Base-by-base conservation (phyloP, 495 filamentous ascomycete species). In the Endocarpon pusillum region DNA sequence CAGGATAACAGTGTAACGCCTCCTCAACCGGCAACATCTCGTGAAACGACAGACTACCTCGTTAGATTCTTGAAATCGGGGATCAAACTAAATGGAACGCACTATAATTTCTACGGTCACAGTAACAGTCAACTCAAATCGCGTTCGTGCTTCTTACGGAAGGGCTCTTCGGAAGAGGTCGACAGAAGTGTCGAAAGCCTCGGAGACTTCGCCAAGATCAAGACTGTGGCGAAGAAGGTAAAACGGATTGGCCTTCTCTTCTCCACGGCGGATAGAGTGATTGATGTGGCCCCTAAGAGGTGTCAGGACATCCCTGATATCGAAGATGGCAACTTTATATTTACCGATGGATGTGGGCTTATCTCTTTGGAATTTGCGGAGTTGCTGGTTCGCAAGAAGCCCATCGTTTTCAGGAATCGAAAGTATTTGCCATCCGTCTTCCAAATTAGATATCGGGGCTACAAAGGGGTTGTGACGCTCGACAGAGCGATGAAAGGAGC, bases 91-190 rank as follows among this genome's bases (percentile, higher is more conserved):
- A 61, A 66, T 35, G 51, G 48, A 1, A 35, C 54, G 0, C 48
- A 49, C 7, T 66, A 69, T 37, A 49, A 64, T 39, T 67, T 66
- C 39, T 67, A 55, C 31, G 64, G 61, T 0, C 59, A 66, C 39
- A 66, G 64, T 49, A 67, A 67, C 37, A 64, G 58, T 37, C 64
- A 67, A 45, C 51, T 66, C 17, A 64, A 66, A 42, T 63, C 64
- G 2, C 49, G 53, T 21, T 53, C 58, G 4, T 65, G 59, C 34
- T 57, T 62, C 32, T 41, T 67, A n/a, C 55, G 42, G 32, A 62
- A 58, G 2, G 64, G 42, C 4, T 42, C 55, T 2, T 52, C 49
- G 32, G 44, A 52, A n/a, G 48, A 46, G 4, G 59, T 63, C 19
- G 39, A 47, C 3, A 18, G 19, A 15, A 58, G 54, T 32, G 45